Base-by-base conservation (phyloP, 2,329 filamentous ascomycete species). In the Hymenotorrendiella dingleyae region DNA sequence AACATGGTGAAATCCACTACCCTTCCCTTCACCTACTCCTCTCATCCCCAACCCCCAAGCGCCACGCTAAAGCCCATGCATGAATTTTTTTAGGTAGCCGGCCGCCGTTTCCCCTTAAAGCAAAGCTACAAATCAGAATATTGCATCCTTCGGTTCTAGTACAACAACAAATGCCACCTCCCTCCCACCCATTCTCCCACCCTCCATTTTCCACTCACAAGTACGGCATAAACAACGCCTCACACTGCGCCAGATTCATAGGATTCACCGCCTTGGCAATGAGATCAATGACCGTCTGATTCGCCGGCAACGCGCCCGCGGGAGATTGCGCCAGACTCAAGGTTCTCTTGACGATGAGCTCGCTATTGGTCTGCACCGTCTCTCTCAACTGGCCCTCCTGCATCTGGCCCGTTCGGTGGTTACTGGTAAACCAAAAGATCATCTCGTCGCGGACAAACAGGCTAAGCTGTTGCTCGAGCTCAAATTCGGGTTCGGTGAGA, bases 381-480 rank as follows among this genome's bases (percentile, higher is more conserved):
- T 88, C 83, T 21, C 85, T 71, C 42, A 91, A 69, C 60, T 84
- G 78, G 5, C 72, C 72, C 27, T 84, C 79, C 30, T 74, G 76
- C 54, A 84, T 71, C 12, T 64, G 63, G 20, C 67, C 63, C 5
- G 69, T 64, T 34, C 88, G 79, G 61, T 94, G 86, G 50, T 71
- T 78, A 52, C 81, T 84, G 3, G 86, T 94, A 55, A 90, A 90
- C 93, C 93, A 98, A 68, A 90, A 94, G 53, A 91, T 90, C 77
- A 98, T 94, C 67, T 99, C 93, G 59, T 99, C 93, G 6, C 93
- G 81, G 49, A 99, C 93, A 64, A 97, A 97, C 46, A 99, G 78
- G 43, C 84, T 87, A 37, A 99, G 76, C 47, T 94, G 88, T 64
- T 96, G 90, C 62, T 95, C 93, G n/a, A 98, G 77, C 64, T 97